A percentile compares a stretch with the other conserved stretches of the same genome.
phyloP scores from a whole-genome alignment of 441 rosid species.

The Theobroma grandiflorum region DNA sequence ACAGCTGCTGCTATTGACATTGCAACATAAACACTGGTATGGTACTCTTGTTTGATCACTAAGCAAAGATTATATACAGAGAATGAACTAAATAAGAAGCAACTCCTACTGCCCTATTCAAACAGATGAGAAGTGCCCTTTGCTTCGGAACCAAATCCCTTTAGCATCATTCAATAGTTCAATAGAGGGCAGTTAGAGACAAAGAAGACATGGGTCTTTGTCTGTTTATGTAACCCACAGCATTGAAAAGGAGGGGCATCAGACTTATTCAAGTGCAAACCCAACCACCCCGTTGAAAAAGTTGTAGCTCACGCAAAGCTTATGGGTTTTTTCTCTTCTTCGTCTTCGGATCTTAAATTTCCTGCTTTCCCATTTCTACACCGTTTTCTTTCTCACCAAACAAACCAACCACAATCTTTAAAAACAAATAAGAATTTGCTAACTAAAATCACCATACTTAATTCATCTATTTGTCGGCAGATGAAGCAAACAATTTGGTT shows the following conservation, averaged over 20 bases:
- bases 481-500: not conserved
- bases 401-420: conserved; percentile 23
- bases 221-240: not conserved
- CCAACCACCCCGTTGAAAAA: not conserved
- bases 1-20: no score
- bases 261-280: not conserved
- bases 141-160: no score
- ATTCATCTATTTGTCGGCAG: not conserved
- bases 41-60: no score
- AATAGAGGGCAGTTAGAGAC: no score
- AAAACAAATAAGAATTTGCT: not conserved
- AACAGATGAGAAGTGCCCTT: no score
- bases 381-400: conserved; percentile 16
- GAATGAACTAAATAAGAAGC: no score
- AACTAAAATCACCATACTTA: not conserved
- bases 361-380: not conserved
- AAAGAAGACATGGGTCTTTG: no score
- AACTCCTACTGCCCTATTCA: no score
- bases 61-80: no score
- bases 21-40: no score
- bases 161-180: no score
- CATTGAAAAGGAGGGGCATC: not conserved
- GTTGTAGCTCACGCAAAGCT: conserved; percentile 2
- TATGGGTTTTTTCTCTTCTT: not conserved
- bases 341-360: conserved; percentile 1